Evolutionary conservation across 495 filamentous ascomycete species (phyloP).

Genomic region (Penicillium angulare): DNA sequence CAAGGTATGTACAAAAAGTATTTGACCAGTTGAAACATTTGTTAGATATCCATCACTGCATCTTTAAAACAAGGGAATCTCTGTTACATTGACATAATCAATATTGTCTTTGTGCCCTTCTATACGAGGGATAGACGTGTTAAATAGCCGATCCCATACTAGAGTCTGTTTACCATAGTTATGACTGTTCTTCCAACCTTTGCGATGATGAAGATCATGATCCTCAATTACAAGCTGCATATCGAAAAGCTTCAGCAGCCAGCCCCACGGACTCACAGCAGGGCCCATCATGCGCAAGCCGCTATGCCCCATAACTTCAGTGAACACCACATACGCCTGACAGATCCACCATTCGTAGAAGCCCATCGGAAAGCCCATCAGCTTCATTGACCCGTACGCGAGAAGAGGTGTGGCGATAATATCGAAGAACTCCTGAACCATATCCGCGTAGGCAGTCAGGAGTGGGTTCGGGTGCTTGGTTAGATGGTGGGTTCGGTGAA

Average conservation of each 20-base stretch:
- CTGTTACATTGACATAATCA: conserved; percentile 33
- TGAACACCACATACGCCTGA: conserved; percentile 33
- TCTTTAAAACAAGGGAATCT: too few relatives aligned
- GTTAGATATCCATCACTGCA: too few relatives aligned
- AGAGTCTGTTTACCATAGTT: conserved; percentile 42
- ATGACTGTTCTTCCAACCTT: conserved; percentile 37
- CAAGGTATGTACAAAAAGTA: too few relatives aligned
- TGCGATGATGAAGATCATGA: conserved; percentile 40
- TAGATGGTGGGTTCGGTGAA: conserved; percentile 38
- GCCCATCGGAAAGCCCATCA: conserved; percentile 32
- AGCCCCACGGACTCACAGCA: conserved; percentile 24
- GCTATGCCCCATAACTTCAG: conserved; percentile 35
- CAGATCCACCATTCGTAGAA: conserved; percentile 42
- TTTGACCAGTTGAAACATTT: too few relatives aligned
- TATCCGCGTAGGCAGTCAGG: conserved; percentile 34
- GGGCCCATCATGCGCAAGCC: conserved; percentile 31
- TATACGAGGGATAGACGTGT: conserved; percentile 28
- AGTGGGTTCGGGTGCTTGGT: conserved; percentile 39
- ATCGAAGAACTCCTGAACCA: conserved; percentile 38
- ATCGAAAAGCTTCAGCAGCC: conserved; percentile 24
- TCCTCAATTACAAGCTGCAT: conserved; percentile 38
- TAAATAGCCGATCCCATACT: conserved; percentile 36
- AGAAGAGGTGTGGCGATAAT: conserved; percentile 31
- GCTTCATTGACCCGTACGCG: conserved; percentile 26
- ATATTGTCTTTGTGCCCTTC: conserved; percentile 27